Evolutionary conservation across 805 yeast genomes (phyloP), one percentile per base, ranked within the genome.

Genomic region (Teunomyces tritomae): DNA sequence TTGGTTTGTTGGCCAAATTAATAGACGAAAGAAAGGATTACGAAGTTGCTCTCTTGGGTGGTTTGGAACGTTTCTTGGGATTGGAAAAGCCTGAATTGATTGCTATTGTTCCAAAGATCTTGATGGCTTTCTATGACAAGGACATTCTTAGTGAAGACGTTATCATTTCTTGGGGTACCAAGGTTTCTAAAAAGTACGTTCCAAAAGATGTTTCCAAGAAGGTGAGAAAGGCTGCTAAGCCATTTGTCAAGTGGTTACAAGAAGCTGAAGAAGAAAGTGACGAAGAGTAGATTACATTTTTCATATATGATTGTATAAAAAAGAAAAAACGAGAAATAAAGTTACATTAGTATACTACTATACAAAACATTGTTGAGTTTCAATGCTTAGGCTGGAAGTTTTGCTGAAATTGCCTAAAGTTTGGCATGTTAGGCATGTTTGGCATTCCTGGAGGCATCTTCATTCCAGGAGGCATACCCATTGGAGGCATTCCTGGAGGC

Each of bases 221-320:
- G 79, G 96, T 91, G 44, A 87, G 97, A 71, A 88, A 84, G 71
- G 94, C 97, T 40, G 97, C 97, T 51, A 91, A 90, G 72, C 96
- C 98, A 28, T 94, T 94, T 73, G 74, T 94, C 54, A 83, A 86
- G 56, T 94, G 99, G 99, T 81, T 94, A 57, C 85, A 89, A 64
- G 91, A 87, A 68, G 98, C 99, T 51, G 97, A 89, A 57, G 85
- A 83, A 65, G 92, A 85, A 54, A 78, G 79, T 55, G 87, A 82
- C 56, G 85, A 82, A 42, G 89, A 83, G 55, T 81, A 76, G 28
- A 34, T 28, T 35, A 35, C 6, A 16, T n/a, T 5, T 20, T 17
- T 35, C 20, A 17, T 17, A 17, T 17, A 35, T 20, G 28, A 37
- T 20, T 20, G 24, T 33, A 37, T 37, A 26, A 7, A 24, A 26